A percentile compares a stretch with the other conserved stretches of the same genome.
Conservation (phyloP, 2,329 filamentous ascomycete genomes). For the Bipolaris bicolor region DNA sequence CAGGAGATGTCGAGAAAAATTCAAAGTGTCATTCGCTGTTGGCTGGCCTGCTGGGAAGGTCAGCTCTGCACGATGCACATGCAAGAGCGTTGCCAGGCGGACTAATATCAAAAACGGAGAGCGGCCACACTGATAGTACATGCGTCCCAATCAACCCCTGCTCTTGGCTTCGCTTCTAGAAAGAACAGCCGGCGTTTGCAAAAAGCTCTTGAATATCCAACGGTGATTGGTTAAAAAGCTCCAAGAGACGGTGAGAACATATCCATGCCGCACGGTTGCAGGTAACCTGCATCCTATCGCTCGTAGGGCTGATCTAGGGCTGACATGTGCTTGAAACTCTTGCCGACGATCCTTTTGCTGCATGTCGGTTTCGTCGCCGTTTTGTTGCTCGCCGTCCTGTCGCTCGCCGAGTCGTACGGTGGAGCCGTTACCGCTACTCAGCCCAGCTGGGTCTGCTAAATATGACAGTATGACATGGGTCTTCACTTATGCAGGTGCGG, state of each 20-base stretch:
- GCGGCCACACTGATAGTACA: background rate
- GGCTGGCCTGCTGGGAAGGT: background rate
- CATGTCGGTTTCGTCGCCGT: constrained; percentile 1
- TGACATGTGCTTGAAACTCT: constrained; percentile 15
- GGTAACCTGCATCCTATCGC: constrained; percentile 9
- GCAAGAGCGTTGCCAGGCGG: background rate
- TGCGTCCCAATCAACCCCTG: constrained; percentile 4
- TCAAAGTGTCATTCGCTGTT: background rate
- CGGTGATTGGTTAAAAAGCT: constrained; percentile 2
- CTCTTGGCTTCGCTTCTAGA: background rate
- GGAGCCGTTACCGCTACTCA: constrained; percentile 26
- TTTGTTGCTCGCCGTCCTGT: constrained; percentile 1
- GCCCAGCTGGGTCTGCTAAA: constrained; percentile 16
- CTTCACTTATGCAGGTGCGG: constrained; percentile 16
- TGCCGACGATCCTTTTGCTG: background rate
- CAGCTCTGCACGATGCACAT: constrained; percentile 3
- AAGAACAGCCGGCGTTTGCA: background rate
- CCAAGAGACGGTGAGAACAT: constrained; percentile 34
- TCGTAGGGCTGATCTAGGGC: constrained; percentile 36
- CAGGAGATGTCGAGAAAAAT: constrained; percentile 1
- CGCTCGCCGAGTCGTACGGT: constrained; percentile 7
- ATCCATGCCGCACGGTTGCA: constrained; percentile 21
- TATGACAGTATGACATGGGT: background rate
- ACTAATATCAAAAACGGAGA: background rate
- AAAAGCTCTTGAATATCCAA: background rate